These are phyloP conservation scores for Orbilia quercus DNA, from an alignment of 2,329 filamentous ascomycete species.

Conservation along the genomic window DNA sequence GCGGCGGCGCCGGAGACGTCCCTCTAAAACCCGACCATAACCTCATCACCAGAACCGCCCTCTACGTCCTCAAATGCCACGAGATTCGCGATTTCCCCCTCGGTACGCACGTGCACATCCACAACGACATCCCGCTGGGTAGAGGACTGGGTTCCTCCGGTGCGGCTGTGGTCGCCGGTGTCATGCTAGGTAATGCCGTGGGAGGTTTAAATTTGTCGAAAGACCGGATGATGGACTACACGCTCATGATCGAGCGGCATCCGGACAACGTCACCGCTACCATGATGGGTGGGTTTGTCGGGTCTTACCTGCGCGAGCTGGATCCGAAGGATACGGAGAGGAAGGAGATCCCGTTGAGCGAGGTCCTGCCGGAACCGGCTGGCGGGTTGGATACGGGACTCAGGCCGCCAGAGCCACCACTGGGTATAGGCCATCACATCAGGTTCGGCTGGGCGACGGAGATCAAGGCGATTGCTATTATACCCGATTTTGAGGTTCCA, in stretches of 20 bases:
- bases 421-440: slow-evolving; percentile 94
- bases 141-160: slow-evolving; percentile 94
- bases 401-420: slow-evolving; percentile 85
- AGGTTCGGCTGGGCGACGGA: slow-evolving; percentile 93
- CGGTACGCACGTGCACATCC: slow-evolving; percentile 91
- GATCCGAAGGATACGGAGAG: slow-evolving; percentile 87
- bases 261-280: slow-evolving; percentile 95
- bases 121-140: slow-evolving; percentile 93
- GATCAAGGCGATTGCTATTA: slow-evolving; percentile 96
- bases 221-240: slow-evolving; percentile 91
- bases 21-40: slow-evolving; percentile 86
- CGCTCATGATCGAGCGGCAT: slow-evolving; percentile 95
- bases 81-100: slow-evolving; percentile 83
- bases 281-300: slow-evolving; percentile 94
- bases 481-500: slow-evolving; percentile 94
- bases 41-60: slow-evolving; percentile 89
- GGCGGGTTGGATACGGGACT: slow-evolving; percentile 91
- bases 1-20: slow-evolving; percentile 77
- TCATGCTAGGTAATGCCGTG: slow-evolving; percentile 90
- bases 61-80: slow-evolving; percentile 95
- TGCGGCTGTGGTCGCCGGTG: slow-evolving; percentile 92
- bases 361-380: slow-evolving; percentile 89
- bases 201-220: slow-evolving; percentile 81
- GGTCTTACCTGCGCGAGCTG: slow-evolving; percentile 93
- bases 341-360: slow-evolving; percentile 91